Evolutionary conservation across 2,329 filamentous ascomycete species (phyloP), one percentile per base, ranked within the genome.

Genomic region (Fusarium nanum): DNA sequence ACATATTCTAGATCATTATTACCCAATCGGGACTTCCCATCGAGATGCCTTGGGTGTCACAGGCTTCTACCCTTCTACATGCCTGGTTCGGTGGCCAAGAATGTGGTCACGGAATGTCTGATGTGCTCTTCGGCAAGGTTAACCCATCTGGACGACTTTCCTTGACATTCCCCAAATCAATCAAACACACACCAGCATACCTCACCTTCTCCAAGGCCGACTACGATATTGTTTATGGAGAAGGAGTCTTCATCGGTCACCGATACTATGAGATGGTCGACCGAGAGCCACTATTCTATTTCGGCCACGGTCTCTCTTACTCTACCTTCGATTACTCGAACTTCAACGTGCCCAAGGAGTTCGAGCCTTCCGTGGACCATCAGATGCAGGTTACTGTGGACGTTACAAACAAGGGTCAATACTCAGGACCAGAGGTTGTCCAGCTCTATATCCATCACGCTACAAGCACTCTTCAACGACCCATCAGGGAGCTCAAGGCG

Each of bases 221-320:
- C 45, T 86, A 90, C 41, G 83, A 88, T 49, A 88, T 89, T 1
- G 79, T 91, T 0, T 93, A 93, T 71, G 90, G 90, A 20, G 91
- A 93, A 77, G 91, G 91, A 54, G 83, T 93, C 37, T 93, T 91
- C 75, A 84, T 93, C 16, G 91, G 91, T 0, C 93, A 93, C 78
- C 83, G 90, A 20, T 92, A 87, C 79, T 93, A 92, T 74, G 91
- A 93, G 41, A 56, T 67, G 69, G 45, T 71, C 27, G 57, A 72
- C 11, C 50, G 82, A 85, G 50, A 72, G 2, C 85, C 88, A 0
- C 82, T 89, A 0, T 92, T 92, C 78, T 84, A 88, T 44, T 93
- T 93, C 72, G 91, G 91, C 1, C 89, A 92, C 74, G 91, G 91
- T 3, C 83, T 93, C 3, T 91, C 89, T 0, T 93, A 93, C 77